Evolutionary conservation across 768 basidiomycete genomes (phyloP).

Genomic region (Xerocomus potaroensis): DNA sequence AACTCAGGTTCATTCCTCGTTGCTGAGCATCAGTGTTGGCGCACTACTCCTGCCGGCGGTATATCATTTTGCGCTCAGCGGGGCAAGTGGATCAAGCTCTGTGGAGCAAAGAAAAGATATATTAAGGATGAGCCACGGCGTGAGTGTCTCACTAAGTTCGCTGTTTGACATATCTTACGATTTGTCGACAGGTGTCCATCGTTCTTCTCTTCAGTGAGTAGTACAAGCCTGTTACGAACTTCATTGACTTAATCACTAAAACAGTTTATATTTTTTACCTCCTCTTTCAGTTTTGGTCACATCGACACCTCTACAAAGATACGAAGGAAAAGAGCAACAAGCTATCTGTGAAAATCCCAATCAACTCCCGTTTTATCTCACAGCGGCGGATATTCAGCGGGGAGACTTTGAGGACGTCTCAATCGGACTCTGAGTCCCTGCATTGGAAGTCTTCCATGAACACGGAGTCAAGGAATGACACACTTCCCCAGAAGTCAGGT

Average conservation of each 20-base stretch:
- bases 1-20: constrained; percentile 69
- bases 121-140: constrained; percentile 49
- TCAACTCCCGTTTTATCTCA: constrained; percentile 26
- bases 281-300: constrained; percentile 55
- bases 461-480: constrained; percentile 9
- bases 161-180: not conserved
- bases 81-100: constrained; percentile 16
- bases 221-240: not conserved
- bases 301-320: constrained; percentile 49
- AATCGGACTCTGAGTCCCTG: constrained; percentile 18
- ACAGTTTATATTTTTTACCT: constrained; percentile 50
- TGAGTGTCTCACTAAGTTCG: constrained; percentile 24
- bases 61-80: constrained; percentile 56
- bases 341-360: constrained; percentile 32
- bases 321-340: constrained; percentile 42
- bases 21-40: constrained; percentile 75
- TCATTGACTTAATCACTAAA: not conserved
- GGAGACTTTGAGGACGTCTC: constrained; percentile 13
- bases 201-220: constrained; percentile 49
- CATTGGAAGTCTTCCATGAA: constrained; percentile 14
- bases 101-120: constrained; percentile 38
- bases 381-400: constrained; percentile 26
- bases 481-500: constrained; percentile 5
- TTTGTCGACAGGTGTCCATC: constrained; percentile 39
- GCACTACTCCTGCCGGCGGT: constrained; percentile 77